phyloP scores from a whole-genome alignment of 108 stramenopile species.

The Skeletonema tropicum region DNA sequence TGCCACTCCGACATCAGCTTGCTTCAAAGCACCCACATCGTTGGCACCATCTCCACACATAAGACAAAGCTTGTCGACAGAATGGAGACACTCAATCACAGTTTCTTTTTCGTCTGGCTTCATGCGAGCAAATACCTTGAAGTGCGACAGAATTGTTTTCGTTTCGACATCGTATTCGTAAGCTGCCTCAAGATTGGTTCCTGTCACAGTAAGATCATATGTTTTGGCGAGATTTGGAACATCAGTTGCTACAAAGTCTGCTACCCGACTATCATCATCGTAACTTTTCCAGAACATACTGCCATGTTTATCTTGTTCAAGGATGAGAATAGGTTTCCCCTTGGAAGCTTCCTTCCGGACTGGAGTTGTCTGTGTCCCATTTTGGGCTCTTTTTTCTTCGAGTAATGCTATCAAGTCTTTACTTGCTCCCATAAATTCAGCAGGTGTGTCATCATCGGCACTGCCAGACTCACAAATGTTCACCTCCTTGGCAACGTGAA shows the following conservation, averaged over 20 bases:
- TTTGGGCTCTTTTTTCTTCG: slow-evolving; percentile 35
- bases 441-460: slow-evolving; percentile 27
- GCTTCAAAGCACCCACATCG: slow-evolving; percentile 92
- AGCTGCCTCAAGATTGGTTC: slow-evolving; percentile 73
- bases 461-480: slow-evolving; percentile 62
- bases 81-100: slow-evolving; percentile 89
- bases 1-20: slow-evolving; percentile 96
- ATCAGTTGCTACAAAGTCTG: slow-evolving; percentile 56
- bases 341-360: slow-evolving; percentile 13
- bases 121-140: slow-evolving; percentile 97
- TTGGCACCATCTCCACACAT: slow-evolving; percentile 99
- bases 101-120: slow-evolving; percentile 96
- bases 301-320: slow-evolving; percentile 61
- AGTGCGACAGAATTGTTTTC: slow-evolving; percentile 70
- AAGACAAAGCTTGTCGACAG: slow-evolving; percentile 79
- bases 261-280: slow-evolving; percentile 67
- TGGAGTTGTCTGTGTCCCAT: slow-evolving; percentile 7
- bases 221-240: slow-evolving; percentile 71
- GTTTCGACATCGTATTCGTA: slow-evolving; percentile 78
- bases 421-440: slow-evolving; percentile 45
- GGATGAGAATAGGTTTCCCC: slow-evolving; percentile 76
- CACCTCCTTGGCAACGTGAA: slow-evolving; percentile 96
- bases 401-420: slow-evolving; percentile 66
- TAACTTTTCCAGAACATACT: slow-evolving; percentile 87
- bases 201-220: slow-evolving; percentile 89